phyloP scores from a whole-genome alignment of 495 filamentous ascomycete genomes.

The Daldinia loculata region DNA sequence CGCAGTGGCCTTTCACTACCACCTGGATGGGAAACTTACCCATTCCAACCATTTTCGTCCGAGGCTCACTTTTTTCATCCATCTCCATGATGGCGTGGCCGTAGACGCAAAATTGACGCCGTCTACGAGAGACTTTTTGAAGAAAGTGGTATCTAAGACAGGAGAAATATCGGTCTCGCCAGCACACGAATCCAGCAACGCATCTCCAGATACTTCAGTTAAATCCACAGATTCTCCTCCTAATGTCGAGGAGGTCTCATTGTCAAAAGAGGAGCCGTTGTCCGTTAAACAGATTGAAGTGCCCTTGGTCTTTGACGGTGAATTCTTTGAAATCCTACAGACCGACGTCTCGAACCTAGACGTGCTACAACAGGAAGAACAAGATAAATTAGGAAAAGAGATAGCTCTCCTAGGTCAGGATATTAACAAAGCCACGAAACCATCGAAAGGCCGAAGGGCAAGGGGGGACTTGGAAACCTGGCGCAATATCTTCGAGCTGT shows the following conservation, averaged over 20 bases:
- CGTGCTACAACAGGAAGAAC: constrained; percentile 64
- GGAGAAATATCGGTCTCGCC: background rate
- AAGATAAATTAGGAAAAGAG: constrained; percentile 60
- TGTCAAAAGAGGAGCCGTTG: constrained; percentile 7
- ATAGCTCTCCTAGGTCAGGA: constrained; percentile 64
- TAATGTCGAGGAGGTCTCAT: background rate
- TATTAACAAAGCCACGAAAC: constrained; percentile 66
- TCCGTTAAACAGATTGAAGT: constrained; percentile 62
- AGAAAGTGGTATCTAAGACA: constrained; percentile 53
- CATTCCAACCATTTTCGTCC: constrained; percentile 58
- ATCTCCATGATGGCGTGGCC: constrained; percentile 59
- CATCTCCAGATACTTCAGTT: background rate
- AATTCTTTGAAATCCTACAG: constrained; percentile 74
- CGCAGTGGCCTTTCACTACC: constrained; percentile 52
- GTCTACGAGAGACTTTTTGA: constrained; percentile 61
- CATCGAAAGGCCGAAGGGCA: constrained; percentile 55
- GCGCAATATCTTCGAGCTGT: constrained; percentile 77
- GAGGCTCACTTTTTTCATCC: constrained; percentile 66
- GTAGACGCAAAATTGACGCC: constrained; percentile 64
- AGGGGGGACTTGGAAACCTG: constrained; percentile 74
- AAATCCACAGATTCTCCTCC: background rate
- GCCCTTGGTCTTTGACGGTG: constrained; percentile 69
- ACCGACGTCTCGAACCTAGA: constrained; percentile 68
- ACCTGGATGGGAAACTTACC: constrained; percentile 51
- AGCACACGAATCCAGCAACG: background rate